Evolutionary conservation across 2,329 filamentous ascomycete genomes (phyloP).

Genomic region (Elsinoe fawcettii): DNA sequence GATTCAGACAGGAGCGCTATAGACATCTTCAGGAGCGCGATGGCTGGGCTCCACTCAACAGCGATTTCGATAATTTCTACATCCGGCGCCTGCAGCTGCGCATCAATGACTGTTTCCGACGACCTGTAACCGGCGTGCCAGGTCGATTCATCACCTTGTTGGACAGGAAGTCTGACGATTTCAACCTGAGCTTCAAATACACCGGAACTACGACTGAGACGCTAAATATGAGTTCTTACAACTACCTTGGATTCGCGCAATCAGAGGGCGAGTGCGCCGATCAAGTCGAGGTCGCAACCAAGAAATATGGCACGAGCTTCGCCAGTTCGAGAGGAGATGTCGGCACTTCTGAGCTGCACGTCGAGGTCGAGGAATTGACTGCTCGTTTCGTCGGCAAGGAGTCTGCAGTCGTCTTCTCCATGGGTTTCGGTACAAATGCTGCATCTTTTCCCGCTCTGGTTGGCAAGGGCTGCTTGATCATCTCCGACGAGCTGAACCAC

Average conservation of each 20-base stretch:
- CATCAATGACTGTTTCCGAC: slow-evolving; percentile 93
- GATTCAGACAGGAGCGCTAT: slow-evolving; percentile 82
- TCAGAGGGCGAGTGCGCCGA: slow-evolving; percentile 95
- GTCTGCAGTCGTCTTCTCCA: slow-evolving; percentile 92
- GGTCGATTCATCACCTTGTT: slow-evolving; percentile 89
- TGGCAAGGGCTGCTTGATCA: slow-evolving; percentile 84
- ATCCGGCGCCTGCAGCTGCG: slow-evolving; percentile 84
- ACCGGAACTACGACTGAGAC: slow-evolving; percentile 90
- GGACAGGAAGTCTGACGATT: slow-evolving; percentile 83
- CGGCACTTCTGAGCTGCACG: slow-evolving; percentile 77
- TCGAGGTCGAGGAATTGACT: slow-evolving; percentile 84
- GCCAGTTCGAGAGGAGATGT: slow-evolving; percentile 75
- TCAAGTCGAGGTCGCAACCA: slow-evolving; percentile 75
- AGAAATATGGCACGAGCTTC: slow-evolving; percentile 75
- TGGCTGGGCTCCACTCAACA: slow-evolving; percentile 91
- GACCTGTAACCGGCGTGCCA: slow-evolving; percentile 86
- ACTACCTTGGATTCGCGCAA: slow-evolving; percentile 96
- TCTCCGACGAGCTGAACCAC: slow-evolving; percentile 97
- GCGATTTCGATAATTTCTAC: slow-evolving; percentile 99
- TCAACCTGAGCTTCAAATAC: slow-evolving; percentile 82
- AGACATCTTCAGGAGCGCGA: slow-evolving; percentile 72
- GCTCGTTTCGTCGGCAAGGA: slow-evolving; percentile 92
- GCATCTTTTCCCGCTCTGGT: slow-evolving; percentile 87
- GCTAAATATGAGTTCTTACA: slow-evolving; percentile 98
- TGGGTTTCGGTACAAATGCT: slow-evolving; percentile 96